phyloP scores from a whole-genome alignment of 1,139 yeast genomes.

The Wickerhamomyces sp. region DNA sequence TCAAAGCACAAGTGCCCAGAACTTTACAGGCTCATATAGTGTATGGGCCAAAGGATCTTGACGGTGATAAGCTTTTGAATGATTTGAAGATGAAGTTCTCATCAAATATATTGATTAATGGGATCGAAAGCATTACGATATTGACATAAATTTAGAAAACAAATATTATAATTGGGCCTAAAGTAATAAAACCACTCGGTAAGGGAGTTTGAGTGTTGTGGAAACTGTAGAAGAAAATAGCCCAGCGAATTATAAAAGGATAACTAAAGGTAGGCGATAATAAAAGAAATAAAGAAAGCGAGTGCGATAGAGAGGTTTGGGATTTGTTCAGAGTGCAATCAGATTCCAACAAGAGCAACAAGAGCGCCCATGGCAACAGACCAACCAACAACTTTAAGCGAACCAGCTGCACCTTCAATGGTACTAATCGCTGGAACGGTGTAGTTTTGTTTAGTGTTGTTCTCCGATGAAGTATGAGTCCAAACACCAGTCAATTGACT shows the following conservation, averaged over 20 bases:
- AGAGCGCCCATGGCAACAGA: conserved; percentile 5
- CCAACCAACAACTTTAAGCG: conserved; percentile 1
- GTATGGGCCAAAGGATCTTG: conserved; percentile 12
- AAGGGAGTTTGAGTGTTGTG: too few relatives aligned
- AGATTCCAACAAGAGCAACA: conserved; percentile 6
- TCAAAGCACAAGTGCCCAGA: conserved; percentile 1
- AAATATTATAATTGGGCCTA: too few relatives aligned
- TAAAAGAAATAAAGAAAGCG: background rate
- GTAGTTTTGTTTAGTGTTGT: too few relatives aligned
- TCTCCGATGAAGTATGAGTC: too few relatives aligned
- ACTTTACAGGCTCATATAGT: conserved; percentile 6
- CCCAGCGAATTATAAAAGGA: too few relatives aligned
- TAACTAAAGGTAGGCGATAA: too few relatives aligned
- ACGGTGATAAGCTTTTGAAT: conserved; percentile 5
- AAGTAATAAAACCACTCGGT: too few relatives aligned
- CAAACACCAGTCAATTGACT: too few relatives aligned
- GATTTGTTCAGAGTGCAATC: too few relatives aligned
- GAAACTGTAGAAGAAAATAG: too few relatives aligned
- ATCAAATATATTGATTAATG: conserved; percentile 1
- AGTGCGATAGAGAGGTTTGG: too few relatives aligned
- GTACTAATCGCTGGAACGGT: conserved; percentile 6
- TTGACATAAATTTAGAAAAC: too few relatives aligned
- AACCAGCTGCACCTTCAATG: conserved; percentile 7
- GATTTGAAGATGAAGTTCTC: conserved; percentile 9
- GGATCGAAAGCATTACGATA: conserved; percentile 5